A percentile compares a stretch with the other conserved stretches of the same genome.
phyloP scores from a whole-genome alignment of 768 basidiomycete genomes.

The Auricularia auricula-judae region DNA sequence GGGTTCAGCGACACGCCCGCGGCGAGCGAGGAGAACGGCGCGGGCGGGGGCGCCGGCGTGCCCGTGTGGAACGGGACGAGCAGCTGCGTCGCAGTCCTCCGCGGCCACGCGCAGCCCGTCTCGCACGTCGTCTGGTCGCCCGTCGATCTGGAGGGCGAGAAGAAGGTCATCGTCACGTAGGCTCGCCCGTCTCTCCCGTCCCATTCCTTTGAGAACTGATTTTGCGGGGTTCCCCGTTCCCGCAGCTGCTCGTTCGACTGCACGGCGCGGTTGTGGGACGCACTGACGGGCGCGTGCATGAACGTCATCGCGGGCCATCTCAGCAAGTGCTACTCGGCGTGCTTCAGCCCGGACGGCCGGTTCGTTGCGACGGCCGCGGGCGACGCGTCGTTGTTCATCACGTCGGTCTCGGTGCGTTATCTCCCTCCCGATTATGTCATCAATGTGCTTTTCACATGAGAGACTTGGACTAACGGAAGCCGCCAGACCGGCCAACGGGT shows the following conservation, averaged over 20 bases:
- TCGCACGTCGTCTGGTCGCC: slow-evolving; percentile 65
- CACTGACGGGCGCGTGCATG: slow-evolving; percentile 63
- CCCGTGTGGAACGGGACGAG: neutral
- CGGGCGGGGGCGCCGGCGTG: neutral
- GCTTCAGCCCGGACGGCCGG: slow-evolving; percentile 65
- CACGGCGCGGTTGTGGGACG: slow-evolving; percentile 80
- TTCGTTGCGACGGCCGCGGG: slow-evolving; percentile 70
- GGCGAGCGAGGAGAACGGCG: neutral
- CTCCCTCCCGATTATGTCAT: neutral
- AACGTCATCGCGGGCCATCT: slow-evolving; percentile 62
- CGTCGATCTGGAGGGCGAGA: slow-evolving; percentile 15
- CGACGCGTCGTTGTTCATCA: slow-evolving; percentile 35
- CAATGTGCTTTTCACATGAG: neutral
- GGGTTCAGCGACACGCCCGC: slow-evolving; percentile 7
- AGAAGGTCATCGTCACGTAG: slow-evolving; percentile 60
- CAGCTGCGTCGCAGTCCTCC: slow-evolving; percentile 18
- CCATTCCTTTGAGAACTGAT: neutral
- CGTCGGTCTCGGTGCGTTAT: neutral
- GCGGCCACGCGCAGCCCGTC: slow-evolving; percentile 57
- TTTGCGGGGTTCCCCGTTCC: neutral
- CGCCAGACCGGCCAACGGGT: neutral
- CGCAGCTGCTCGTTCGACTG: slow-evolving; percentile 68
- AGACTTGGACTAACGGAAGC: neutral
- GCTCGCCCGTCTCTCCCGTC: neutral
- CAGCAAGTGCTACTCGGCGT: slow-evolving; percentile 58